Conservation (phyloP, 2,329 filamentous ascomycete species). For the Neodidymelliopsis sp. region DNA sequence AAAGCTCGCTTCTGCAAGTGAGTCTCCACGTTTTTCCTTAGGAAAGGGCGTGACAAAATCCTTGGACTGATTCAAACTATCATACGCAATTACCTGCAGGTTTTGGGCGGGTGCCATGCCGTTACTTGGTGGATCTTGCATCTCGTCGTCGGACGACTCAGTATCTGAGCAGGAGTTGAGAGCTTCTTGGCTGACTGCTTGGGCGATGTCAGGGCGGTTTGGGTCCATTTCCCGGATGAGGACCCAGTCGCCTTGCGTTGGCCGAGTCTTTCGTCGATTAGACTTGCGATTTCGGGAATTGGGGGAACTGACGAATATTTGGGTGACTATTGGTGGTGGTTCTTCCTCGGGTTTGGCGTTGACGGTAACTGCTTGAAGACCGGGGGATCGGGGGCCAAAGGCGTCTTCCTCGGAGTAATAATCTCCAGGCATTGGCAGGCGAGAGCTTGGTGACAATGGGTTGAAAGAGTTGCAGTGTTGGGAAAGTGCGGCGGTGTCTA, state of each 20-base stretch:
- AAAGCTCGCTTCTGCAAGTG: constrained; percentile 8
- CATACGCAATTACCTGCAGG: too few relatives aligned
- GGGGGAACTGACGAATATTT: constrained; percentile 50
- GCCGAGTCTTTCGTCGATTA: constrained; percentile 62
- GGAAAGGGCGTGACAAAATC: constrained; percentile 1
- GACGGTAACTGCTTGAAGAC: constrained; percentile 52
- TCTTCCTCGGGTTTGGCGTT: constrained; percentile 61
- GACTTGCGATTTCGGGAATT: constrained; percentile 56
- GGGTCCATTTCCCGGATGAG: constrained; percentile 71
- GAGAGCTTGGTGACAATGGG: constrained; percentile 4
- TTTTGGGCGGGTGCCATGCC: constrained; percentile 14
- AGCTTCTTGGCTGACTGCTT: constrained; percentile 61
- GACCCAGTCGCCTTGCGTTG: constrained; percentile 70
- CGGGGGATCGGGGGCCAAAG: constrained; percentile 50
- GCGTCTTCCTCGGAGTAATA: constrained; percentile 62
- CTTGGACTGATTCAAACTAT: too few relatives aligned
- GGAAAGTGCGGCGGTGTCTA: constrained; percentile 12
- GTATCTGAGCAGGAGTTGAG: constrained; percentile 57
- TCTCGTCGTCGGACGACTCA: constrained; percentile 54
- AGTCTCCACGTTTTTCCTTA: constrained; percentile 7
- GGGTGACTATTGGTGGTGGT: constrained; percentile 52
- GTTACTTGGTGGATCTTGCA: constrained; percentile 32
- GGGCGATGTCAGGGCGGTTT: constrained; percentile 70
- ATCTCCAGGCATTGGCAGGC: constrained; percentile 40
- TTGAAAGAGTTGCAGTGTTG: background rate